Evolutionary conservation across 2,329 filamentous ascomycete genomes (phyloP), one percentile per base, ranked within the genome.

Genomic region (Dactylonectria estremocensis): DNA sequence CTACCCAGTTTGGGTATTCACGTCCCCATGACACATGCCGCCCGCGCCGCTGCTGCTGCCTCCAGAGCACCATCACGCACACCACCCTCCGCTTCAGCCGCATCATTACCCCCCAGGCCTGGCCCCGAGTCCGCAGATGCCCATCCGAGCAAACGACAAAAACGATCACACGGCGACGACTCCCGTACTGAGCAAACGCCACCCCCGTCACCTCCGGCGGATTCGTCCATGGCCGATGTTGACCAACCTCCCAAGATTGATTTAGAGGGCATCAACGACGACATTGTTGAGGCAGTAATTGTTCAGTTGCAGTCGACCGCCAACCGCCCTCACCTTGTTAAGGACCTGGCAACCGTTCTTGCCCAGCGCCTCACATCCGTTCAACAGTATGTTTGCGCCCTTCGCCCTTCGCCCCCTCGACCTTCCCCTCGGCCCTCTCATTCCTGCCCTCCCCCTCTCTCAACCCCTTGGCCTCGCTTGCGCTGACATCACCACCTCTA

Each of bases 251-350:
- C 69, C 64, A 80, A 79, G 69, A 76, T 81, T 57, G 93, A 97
- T 80, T 88, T 94, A 58, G 91, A 95, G 72, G 90, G 90, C 45
- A 95, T 98, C 82, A 94, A 95, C 78, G 96, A 99, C 80, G 95
- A 97, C 77, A 97, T 99, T 75, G 95, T 99, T 58, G 92, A 97
- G 78, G 94, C 91, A 16, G 94, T 97, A 55, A 94, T 98, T 76
- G 84, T 93, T 74, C 95, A 97, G 82, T 86, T 99, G 63, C 92
- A 97, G 80, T 92, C 92, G 79, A 97, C 95, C 1, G 93, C 91
- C 69, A 99, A 99, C 82, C 89, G 95, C 62, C 96, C 96, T 63
- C 95, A 98, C 82, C 87, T 98, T 33, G 94, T 98, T 70, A 98
- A 97, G 83, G 95, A 98, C 82, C 88, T 99, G 53, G 94, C 95